Evolutionary conservation across 768 basidiomycete species (phyloP).

Genomic region (Cystobasidium tubakii): DNA sequence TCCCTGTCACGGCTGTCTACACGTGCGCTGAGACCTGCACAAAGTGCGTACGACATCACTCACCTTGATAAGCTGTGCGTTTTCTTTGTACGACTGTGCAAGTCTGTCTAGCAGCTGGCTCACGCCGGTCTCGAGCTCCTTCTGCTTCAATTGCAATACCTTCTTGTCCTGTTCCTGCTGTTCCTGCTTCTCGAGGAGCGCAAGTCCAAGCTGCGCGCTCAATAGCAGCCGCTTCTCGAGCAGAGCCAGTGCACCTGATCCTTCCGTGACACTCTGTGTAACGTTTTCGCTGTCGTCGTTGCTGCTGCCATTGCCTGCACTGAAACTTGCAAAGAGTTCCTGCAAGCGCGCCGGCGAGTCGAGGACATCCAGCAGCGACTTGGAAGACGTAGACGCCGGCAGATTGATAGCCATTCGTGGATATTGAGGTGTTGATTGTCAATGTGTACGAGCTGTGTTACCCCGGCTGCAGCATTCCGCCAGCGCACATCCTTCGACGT

Average conservation of each 20-base stretch:
- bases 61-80: constrained; percentile 61
- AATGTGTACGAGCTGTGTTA: neutral
- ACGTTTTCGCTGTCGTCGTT: neutral
- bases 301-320: constrained; percentile 1
- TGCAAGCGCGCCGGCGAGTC: constrained; percentile 27
- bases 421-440: neutral
- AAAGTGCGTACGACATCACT: neutral
- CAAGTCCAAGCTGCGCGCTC: constrained; percentile 27
- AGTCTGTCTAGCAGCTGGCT: constrained; percentile 50
- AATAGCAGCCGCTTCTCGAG: constrained; percentile 21
- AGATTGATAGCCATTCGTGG: neutral
- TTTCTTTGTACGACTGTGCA: constrained; percentile 56
- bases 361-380: constrained; percentile 20
- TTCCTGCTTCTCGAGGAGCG: constrained; percentile 21
- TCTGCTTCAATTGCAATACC: constrained; percentile 8
- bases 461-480: neutral
- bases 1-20: constrained; percentile 14
- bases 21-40: neutral
- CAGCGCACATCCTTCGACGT: neutral
- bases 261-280: neutral
- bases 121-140: constrained; percentile 22
- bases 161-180: constrained; percentile 5
- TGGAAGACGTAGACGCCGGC: constrained; percentile 23
- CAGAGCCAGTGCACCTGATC: neutral
- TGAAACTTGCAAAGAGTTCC: constrained; percentile 26